phyloP scores from a whole-genome alignment of 768 basidiomycete species.

The Lactarius pseudohatsudake region DNA sequence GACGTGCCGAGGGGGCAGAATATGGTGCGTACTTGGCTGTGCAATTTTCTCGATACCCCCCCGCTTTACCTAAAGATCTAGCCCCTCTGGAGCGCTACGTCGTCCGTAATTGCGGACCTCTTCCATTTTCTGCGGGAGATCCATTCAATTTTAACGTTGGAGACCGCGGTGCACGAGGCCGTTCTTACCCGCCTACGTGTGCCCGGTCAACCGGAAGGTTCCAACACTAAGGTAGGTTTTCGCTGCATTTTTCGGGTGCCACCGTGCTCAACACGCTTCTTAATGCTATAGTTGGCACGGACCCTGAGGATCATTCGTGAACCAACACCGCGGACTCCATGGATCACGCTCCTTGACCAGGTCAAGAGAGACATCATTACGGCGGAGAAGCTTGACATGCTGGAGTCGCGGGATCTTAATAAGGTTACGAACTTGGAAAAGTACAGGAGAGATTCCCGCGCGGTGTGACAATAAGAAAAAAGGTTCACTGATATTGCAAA shows the following conservation, averaged over 20 bases:
- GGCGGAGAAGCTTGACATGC: slow-evolving; percentile 63
- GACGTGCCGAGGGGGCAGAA: slow-evolving; percentile 44
- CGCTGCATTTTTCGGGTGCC: not conserved
- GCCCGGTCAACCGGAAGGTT: slow-evolving; percentile 46
- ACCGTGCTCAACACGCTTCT: slow-evolving; percentile 9
- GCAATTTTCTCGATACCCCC: slow-evolving; percentile 8
- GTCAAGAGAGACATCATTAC: slow-evolving; percentile 63
- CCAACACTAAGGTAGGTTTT: slow-evolving; percentile 19
- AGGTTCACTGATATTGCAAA: slow-evolving; percentile 3
- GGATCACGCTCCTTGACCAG: slow-evolving; percentile 54
- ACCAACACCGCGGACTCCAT: slow-evolving; percentile 45
- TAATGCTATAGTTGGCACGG: slow-evolving; percentile 49
- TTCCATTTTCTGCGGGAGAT: slow-evolving; percentile 61
- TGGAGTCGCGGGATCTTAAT: slow-evolving; percentile 38
- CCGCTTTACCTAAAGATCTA: slow-evolving; percentile 30
- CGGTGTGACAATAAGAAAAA: slow-evolving; percentile 2
- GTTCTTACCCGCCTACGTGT: slow-evolving; percentile 51
- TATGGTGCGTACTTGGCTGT: slow-evolving; percentile 29
- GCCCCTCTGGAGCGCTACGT: slow-evolving; percentile 55
- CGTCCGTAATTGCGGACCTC: slow-evolving; percentile 63
- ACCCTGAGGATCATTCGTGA: slow-evolving; percentile 53
- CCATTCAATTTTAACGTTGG: slow-evolving; percentile 52
- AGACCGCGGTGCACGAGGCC: slow-evolving; percentile 50
- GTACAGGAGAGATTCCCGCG: slow-evolving; percentile 20
- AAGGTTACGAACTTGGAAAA: slow-evolving; percentile 9